Conservation (phyloP, 352 stramenopile species). For the Phytophthora pinifolia region DNA sequence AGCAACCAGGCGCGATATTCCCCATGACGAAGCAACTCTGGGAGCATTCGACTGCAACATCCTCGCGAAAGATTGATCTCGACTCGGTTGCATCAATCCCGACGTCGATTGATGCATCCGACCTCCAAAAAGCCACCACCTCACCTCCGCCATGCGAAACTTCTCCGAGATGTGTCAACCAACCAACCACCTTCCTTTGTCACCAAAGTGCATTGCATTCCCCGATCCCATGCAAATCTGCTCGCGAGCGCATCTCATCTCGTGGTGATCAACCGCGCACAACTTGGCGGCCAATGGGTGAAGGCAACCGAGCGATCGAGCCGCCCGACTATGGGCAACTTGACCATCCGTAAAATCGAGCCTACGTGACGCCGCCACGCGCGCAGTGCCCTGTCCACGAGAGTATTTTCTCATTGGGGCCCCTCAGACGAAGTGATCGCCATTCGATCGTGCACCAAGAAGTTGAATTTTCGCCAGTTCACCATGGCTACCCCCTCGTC, state of each 20-base stretch:
- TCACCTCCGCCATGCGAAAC: no score
- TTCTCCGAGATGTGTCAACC: slow-evolving; percentile 8
- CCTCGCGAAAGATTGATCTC: no score
- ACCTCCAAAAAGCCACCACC: no score
- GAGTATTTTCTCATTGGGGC: slow-evolving; percentile 26
- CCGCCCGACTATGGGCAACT: slow-evolving; percentile 11
- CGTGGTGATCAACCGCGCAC: no score
- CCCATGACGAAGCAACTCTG: no score
- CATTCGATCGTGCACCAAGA: slow-evolving; percentile 10
- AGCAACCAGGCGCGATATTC: no score
- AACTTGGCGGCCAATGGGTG: no score
- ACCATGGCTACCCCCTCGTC: slow-evolving; percentile 13
- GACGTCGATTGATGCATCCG: no score
- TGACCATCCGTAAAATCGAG: slow-evolving; percentile 5
- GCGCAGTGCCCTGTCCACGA: slow-evolving; percentile 22
- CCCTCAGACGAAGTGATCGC: slow-evolving; percentile 9
- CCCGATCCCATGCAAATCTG: slow-evolving; percentile 16
- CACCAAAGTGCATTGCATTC: neutral
- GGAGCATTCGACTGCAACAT: no score
- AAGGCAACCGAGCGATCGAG: neutral
- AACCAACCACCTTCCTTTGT: neutral
- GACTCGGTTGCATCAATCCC: no score
- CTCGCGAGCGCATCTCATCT: no score
- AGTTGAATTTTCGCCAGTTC: slow-evolving; percentile 4
- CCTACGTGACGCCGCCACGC: no score